Conservation (phyloP, 2,329 filamentous ascomycete species). For the Xylaria sp. region DNA sequence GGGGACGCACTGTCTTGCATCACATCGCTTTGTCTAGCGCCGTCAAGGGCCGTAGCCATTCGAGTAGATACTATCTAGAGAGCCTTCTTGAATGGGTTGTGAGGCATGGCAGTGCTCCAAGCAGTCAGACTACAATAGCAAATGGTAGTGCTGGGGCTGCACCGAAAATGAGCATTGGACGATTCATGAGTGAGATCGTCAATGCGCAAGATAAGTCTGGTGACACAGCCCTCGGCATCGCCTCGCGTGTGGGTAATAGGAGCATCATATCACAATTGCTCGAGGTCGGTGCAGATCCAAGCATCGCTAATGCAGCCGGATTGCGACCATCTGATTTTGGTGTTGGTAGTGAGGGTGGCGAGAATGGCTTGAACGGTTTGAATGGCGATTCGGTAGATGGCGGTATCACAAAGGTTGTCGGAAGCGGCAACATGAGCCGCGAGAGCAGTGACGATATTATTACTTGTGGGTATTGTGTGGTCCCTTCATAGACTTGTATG, state of each 20-base stretch:
- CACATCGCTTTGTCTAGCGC: constrained; percentile 97
- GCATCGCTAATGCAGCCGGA: constrained; percentile 89
- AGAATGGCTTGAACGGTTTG: constrained; percentile 50
- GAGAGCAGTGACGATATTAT: constrained; percentile 85
- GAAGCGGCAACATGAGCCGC: constrained; percentile 65
- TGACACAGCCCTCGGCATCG: constrained; percentile 94
- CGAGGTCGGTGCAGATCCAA: constrained; percentile 93
- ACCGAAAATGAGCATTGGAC: constrained; percentile 83
- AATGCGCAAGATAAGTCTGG: constrained; percentile 94
- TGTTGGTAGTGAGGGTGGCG: constrained; percentile 71
- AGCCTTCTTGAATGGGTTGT: constrained; percentile 94
- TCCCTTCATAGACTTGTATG: neutral
- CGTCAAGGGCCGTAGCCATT: constrained; percentile 90
- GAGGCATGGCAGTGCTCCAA: constrained; percentile 76
- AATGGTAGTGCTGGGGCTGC: constrained; percentile 50
- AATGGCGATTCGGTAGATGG: constrained; percentile 43
- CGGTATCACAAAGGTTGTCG: constrained; percentile 57
- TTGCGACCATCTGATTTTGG: constrained; percentile 94
- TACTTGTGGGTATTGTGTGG: constrained; percentile 67
- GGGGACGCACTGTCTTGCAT: constrained; percentile 90
- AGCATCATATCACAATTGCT: constrained; percentile 97
- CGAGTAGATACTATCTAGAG: constrained; percentile 95
- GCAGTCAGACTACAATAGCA: constrained; percentile 56
- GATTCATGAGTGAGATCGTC: constrained; percentile 97
- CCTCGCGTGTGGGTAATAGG: constrained; percentile 89